Evolutionary conservation across 148 eudicot species (phyloP), one percentile per base, ranked within the genome.

Genomic region (Mesembryanthemum crystallinum): DNA sequence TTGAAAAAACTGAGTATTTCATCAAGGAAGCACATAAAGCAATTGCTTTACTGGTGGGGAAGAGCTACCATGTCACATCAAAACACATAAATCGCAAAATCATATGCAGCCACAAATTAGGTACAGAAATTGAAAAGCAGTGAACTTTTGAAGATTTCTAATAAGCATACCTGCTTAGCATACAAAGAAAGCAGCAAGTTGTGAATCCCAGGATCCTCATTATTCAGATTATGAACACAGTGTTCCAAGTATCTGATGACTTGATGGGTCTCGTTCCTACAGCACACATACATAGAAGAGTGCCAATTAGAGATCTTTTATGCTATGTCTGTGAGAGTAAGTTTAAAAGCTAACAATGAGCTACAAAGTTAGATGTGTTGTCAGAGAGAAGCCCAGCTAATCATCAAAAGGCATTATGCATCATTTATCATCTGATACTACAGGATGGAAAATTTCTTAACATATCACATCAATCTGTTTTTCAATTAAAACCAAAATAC

Each of bases 241-340:
- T 85, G 90, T 83, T 95, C 99, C 86, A 95, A 78, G 77, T 92
- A 95, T 81, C 92, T 92, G 64, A 95, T 91, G 49, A 95, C 97
- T 89, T 95, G 97, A 80, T 95, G 99, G 24, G 97, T 95, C 88
- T 95, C 97, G 86, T 95, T 95, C 91, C 99, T 95, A 93, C 79
- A 86, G 42, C 68, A 73, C 57, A 70, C 24, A 49, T 68, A 11
- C 49, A 60, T 61, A 74, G 37, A 21, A 71, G 11, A 77, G 64
- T 15, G 27, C 23, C 74, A 64, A 35, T 30, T 49, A 28, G 37
- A 13, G 18, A 37, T 59, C 35, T n/a, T n/a, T n/a, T n/a, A 66
- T 42, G 14, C 32, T 24, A 58, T 7, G 51, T 20, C 54, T 17
- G 13, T 59, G 17, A 30, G 15, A 52, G 57, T 9, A 57, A 21